Evolutionary conservation across 2,329 filamentous ascomycete species (phyloP), one percentile per base, ranked within the genome.

Genomic region (Fusarium sp.): DNA sequence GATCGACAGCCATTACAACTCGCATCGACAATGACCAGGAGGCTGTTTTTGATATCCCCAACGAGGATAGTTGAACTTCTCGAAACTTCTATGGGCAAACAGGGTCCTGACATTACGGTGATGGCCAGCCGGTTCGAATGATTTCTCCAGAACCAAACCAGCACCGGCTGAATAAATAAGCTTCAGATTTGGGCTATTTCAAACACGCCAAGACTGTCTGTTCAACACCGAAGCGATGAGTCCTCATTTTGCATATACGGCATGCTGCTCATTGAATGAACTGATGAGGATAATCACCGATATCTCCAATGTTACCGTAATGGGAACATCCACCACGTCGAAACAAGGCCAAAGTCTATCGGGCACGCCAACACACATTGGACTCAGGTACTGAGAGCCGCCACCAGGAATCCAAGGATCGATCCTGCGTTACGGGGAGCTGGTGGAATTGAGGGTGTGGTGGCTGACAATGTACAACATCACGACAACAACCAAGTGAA

Each of bases 201-300:
- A 30, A 19, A 33, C 10, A 46, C 4, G 3, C 16, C 19, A 32
- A 8, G 16, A 58, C 33, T 25, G 21, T 11, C 28, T 32, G 10
- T 11, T 43, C 21, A 15, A 32, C 8, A 6, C 16, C 33, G 33
- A 42, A 21, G 25, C 12, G n/a, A 16, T 18, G 30, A 12, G 10
- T 19, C 11, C 30, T 54, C 21, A 25, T 53, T 59, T 43, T 74
- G 44, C 52, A 68, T 64, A 59, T 56, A 66, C 68, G 62, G 66
- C 21, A 23, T 42, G 21, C 18, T 42, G 25, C 19, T 42, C 33
- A 33, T 25, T n/a, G 33, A 37, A n/a, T 15, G 16, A 25, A 21
- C 23, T 12, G 30, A 12, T 18, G 28, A 21, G 23, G 50, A 12
- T 35, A 40, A 35, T 30, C 16, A 28, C 23, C 30, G 60, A 54